Evolutionary conservation across 148 eudicot species (phyloP), one percentile per base, ranked within the genome.

Genomic region (Mesembryanthemum crystallinum): DNA sequence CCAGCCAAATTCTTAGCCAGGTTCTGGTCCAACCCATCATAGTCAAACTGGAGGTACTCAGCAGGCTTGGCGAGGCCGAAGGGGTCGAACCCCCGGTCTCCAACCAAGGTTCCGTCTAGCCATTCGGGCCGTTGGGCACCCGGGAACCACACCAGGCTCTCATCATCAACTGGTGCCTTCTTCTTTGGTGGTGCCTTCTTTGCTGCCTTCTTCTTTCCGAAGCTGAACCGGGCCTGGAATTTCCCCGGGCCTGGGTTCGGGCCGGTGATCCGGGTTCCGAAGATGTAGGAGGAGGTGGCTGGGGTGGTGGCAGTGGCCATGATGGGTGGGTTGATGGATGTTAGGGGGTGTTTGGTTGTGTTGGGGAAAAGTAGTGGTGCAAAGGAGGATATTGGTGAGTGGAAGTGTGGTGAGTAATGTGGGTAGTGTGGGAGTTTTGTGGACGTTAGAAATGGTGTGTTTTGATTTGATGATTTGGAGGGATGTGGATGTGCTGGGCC

Each of bases 11-110:
- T 94, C 88, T 94, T 94, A 4, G 97, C 92, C 73, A 92, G 43
- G 82, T 94, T 94, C 83, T 94, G 97, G 65, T 94, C 98, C 64
- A 94, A 74, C 47, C 85, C 85, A 71, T 94, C 98, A 70, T 84
- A 74, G 4, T 94, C 97, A 58, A 76, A 92, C 67, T 94, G 98
- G 78, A 94, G 65, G 84, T 94, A 94, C 82, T 94, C 97, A 0
- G 90, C 96, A 0, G 98, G 98, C 66, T 92, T 94, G 0, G 88
- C 97, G 23, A 94, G 62, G 33, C 98, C 97, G 11, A 94, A 87
- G 0, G 97, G 98, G 86, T 94, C 98, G 64, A 94, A 92, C 49
- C 97, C 98, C 23, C 89, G 87, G 78, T 92, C 98, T 0, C 97
- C 97, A 2, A 86, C 88, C 73, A 92, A 69, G 7, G 84, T 71